Percentiles rank a stretch among this genome's conserved stretches.
Conservation (phyloP, 1,139 yeast genomes). For the Hansenula anomala region DNA sequence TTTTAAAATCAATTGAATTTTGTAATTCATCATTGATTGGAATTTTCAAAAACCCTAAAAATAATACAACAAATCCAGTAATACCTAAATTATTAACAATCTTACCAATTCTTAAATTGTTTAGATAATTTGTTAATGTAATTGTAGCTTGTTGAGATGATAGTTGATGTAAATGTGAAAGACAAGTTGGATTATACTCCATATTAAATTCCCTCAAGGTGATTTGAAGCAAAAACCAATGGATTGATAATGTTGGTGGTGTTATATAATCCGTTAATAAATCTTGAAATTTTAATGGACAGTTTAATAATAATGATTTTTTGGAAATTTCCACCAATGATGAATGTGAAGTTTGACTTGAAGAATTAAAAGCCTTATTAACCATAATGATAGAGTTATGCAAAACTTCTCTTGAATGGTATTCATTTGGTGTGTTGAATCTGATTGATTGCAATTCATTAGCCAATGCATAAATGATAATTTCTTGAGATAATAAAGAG, state of each 20-base stretch:
- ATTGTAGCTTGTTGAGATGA: too few species aligned
- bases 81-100: slow-evolving; percentile 21
- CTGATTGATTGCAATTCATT: slow-evolving; percentile 17
- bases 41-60: slow-evolving; percentile 13
- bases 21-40: slow-evolving; percentile 1
- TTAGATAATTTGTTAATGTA: background rate
- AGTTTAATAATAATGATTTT: slow-evolving; percentile 15
- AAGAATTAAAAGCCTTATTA: slow-evolving; percentile 13
- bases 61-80: slow-evolving; percentile 15
- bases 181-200: background rate
- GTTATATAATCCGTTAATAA: slow-evolving; percentile 14
- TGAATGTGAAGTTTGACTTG: background rate
- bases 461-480: slow-evolving; percentile 16
- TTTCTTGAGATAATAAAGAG: slow-evolving; percentile 7
- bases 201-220: slow-evolving; percentile 18
- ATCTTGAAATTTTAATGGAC: slow-evolving; percentile 15
- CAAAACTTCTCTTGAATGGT: slow-evolving; percentile 8
- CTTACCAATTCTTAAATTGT: background rate
- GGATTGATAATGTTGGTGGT: slow-evolving; percentile 5
- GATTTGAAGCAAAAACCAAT: slow-evolving; percentile 15
- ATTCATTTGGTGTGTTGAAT: too few species aligned
- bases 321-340: slow-evolving; percentile 9
- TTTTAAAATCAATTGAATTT: slow-evolving; percentile 6
- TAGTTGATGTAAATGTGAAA: background rate
- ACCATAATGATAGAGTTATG: slow-evolving; percentile 23